These are phyloP conservation scores for Sisymbrium altissimum DNA, from an alignment of 345 rosid genomes.

Conservation along the genomic window DNA sequence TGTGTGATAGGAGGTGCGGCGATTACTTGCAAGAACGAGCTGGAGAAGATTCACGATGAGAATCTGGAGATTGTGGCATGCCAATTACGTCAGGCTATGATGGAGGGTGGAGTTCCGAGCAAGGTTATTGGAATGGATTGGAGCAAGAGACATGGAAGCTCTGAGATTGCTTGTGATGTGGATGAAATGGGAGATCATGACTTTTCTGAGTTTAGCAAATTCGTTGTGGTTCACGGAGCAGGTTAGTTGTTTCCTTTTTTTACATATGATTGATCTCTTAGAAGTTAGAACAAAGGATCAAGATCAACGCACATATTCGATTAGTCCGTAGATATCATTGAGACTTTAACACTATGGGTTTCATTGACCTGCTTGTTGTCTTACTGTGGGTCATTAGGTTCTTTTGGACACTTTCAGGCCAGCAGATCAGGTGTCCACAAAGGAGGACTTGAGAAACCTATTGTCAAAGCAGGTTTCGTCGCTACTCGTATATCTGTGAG, in stretches of 20 bases:
- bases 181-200: slow-evolving; percentile 39
- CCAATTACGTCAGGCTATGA: slow-evolving; percentile 68
- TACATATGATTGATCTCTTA: not conserved
- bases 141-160: slow-evolving; percentile 71
- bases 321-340: not conserved
- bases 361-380: not conserved
- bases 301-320: not conserved
- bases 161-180: slow-evolving; percentile 43
- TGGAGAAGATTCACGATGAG: slow-evolving; percentile 77
- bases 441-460: slow-evolving; percentile 70
- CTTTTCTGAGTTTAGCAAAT: slow-evolving; percentile 42
- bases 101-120: slow-evolving; percentile 33
- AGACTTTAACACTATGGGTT: not conserved
- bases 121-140: slow-evolving; percentile 75
- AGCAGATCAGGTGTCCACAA: slow-evolving; percentile 91
- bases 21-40: slow-evolving; percentile 78
- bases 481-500: slow-evolving; percentile 92
- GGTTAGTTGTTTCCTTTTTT: slow-evolving; percentile 39
- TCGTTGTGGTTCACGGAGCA: slow-evolving; percentile 91
- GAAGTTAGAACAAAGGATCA: not conserved
- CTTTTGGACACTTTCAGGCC: slow-evolving; percentile 97
- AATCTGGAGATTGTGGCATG: slow-evolving; percentile 55
- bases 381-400: slow-evolving; percentile 43
- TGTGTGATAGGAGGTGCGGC: slow-evolving; percentile 74
- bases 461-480: slow-evolving; percentile 90